Conservation (phyloP, 148 eudicot genomes). For the Heliamphora exappendiculata region DNA sequence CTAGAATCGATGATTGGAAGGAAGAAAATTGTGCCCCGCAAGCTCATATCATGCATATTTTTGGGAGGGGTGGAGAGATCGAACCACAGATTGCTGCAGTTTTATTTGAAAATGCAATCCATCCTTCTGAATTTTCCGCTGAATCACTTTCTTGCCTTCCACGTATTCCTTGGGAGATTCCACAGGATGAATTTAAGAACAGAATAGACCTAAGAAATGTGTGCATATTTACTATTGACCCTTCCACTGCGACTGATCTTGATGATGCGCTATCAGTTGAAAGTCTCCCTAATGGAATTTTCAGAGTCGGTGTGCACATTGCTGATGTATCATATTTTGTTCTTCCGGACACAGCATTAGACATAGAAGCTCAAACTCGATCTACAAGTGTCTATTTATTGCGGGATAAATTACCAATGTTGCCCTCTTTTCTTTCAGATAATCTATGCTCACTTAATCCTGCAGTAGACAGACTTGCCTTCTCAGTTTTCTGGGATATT, state of each 20-base stretch:
- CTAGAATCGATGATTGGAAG: slow-evolving; percentile 57
- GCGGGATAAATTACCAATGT: slow-evolving; percentile 64
- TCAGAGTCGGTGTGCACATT: slow-evolving; percentile 84
- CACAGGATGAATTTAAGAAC: slow-evolving; percentile 35
- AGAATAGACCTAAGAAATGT: slow-evolving; percentile 70
- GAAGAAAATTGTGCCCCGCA: slow-evolving; percentile 57
- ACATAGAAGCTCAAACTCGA: slow-evolving; percentile 63
- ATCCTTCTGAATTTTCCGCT: slow-evolving; percentile 51
- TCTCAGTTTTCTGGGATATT: slow-evolving; percentile 84
- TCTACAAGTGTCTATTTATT: slow-evolving; percentile 72
- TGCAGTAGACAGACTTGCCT: slow-evolving; percentile 81
- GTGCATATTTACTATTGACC: slow-evolving; percentile 84
- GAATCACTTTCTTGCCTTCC: slow-evolving; percentile 73
- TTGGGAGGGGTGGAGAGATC: slow-evolving; percentile 76
- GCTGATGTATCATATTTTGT: slow-evolving; percentile 92
- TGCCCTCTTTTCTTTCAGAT: slow-evolving; percentile 77
- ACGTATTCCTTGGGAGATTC: slow-evolving; percentile 49
- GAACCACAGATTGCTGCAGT: slow-evolving; percentile 73
- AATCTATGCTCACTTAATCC: slow-evolving; percentile 78
- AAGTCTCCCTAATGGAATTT: slow-evolving; percentile 38
- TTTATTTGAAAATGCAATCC: slow-evolving; percentile 59
- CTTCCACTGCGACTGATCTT: slow-evolving; percentile 79
- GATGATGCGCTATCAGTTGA: slow-evolving; percentile 95
- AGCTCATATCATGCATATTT: slow-evolving; percentile 43
- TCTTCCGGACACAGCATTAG: slow-evolving; percentile 65